Conservation (phyloP, 2,329 filamentous ascomycete species). For the Phialemonium atrogriseum region DNA sequence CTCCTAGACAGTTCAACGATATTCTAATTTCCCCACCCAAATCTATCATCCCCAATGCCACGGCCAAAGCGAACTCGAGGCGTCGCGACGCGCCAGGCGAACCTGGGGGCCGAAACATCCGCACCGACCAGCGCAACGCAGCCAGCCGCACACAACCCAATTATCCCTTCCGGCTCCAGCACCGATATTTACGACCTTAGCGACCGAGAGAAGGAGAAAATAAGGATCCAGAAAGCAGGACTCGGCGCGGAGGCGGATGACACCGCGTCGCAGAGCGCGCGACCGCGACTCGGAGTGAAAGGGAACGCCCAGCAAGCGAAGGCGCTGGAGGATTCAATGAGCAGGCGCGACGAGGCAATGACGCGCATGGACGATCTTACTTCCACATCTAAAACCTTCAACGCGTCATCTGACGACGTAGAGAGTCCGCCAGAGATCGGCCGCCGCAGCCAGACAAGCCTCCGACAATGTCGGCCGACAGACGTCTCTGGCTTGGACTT, state of each 20-base stretch:
- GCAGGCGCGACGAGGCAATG: constrained; percentile 27
- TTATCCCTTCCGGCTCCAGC: constrained; percentile 8
- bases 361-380: constrained; percentile 25
- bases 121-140: constrained; percentile 6
- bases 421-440: constrained; percentile 23
- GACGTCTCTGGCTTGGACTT: constrained; percentile 40
- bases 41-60: constrained; percentile 15
- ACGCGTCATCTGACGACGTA: constrained; percentile 6
- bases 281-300: constrained; percentile 2
- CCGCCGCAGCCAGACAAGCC: constrained; percentile 25
- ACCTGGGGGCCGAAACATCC: constrained; percentile 5
- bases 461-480: constrained; percentile 15
- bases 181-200: constrained; percentile 26
- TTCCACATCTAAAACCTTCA: constrained; percentile 13
- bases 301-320: constrained; percentile 11
- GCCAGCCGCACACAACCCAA: constrained; percentile 8
- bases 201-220: constrained; percentile 22
- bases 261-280: constrained; percentile 6
- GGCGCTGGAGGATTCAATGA: constrained; percentile 15
- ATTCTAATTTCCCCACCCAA: too few relatives aligned
- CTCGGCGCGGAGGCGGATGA: constrained; percentile 7
- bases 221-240: constrained; percentile 14
- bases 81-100: constrained; percentile 15
- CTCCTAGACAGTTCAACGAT: too few relatives aligned
- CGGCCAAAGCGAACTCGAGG: constrained; percentile 22